phyloP scores from a whole-genome alignment of 768 basidiomycete species.

The Lactifluus piperatus region DNA sequence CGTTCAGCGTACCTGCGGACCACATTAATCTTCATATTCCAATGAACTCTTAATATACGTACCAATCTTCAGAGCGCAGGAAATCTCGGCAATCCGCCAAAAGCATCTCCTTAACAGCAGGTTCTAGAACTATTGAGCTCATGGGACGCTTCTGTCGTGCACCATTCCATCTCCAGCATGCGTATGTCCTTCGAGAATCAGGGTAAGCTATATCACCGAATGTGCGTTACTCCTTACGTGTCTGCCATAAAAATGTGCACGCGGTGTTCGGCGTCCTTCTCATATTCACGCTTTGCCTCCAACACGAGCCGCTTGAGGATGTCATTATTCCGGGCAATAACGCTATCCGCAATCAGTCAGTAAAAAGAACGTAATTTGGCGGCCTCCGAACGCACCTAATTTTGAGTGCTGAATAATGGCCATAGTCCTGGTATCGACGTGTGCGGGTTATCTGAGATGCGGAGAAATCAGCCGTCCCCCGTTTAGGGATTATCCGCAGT shows the following conservation, averaged over 20 bases:
- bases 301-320: slow-evolving; percentile 83
- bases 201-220: slow-evolving; percentile 15
- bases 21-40: neutral
- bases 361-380: slow-evolving; percentile 16
- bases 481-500: slow-evolving; percentile 12
- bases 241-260: slow-evolving; percentile 87
- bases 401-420: slow-evolving; percentile 62
- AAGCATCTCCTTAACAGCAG: slow-evolving; percentile 86
- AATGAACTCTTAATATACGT: slow-evolving; percentile 26
- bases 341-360: slow-evolving; percentile 34
- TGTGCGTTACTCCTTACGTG: slow-evolving; percentile 46
- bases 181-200: slow-evolving; percentile 43
- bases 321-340: slow-evolving; percentile 84
- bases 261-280: slow-evolving; percentile 85
- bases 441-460: slow-evolving; percentile 64
- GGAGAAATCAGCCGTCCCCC: neutral
- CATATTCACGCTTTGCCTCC: slow-evolving; percentile 82
- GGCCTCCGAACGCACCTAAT: slow-evolving; percentile 48
- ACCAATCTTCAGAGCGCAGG: slow-evolving; percentile 78
- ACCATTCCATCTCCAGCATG: slow-evolving; percentile 83
- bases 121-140: slow-evolving; percentile 86
- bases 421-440: slow-evolving; percentile 67
- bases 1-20: slow-evolving; percentile 74
- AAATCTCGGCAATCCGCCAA: slow-evolving; percentile 82
- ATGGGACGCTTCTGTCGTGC: slow-evolving; percentile 82